Evolutionary conservation across 2,329 filamentous ascomycete genomes (phyloP).

Genomic region (Aspergillus pseudoterreus): DNA sequence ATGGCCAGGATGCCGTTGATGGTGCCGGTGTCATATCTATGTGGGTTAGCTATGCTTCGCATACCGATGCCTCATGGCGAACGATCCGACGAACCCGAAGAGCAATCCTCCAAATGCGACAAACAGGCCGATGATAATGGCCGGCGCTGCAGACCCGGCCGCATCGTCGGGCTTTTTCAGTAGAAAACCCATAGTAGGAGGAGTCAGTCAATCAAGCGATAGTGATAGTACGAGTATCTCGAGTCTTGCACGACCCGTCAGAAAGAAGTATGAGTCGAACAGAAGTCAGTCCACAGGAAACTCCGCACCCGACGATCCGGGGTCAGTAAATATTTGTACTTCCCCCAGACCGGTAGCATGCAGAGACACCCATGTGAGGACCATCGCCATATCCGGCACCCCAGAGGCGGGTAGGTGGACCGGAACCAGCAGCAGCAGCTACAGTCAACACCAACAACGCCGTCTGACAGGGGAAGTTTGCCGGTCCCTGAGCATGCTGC

Average conservation of each 20-base stretch:
- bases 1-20: conserved; percentile 53
- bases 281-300: background rate
- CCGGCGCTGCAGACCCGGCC: conserved; percentile 45
- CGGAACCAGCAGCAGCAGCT: conserved; percentile 4
- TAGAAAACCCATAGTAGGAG: conserved; percentile 37
- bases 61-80: background rate
- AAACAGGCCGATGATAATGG: conserved; percentile 55
- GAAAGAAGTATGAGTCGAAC: background rate
- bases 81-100: conserved; percentile 49
- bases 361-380: background rate
- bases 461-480: too few species aligned
- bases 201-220: background rate
- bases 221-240: background rate
- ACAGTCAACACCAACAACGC: background rate
- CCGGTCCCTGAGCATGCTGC: too few species aligned
- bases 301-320: background rate
- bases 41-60: background rate
- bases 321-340: conserved; percentile 3
- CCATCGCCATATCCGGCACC: conserved; percentile 8
- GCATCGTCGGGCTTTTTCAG: conserved; percentile 46
- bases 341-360: background rate
- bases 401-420: background rate
- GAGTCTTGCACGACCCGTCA: background rate
- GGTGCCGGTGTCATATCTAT: conserved; percentile 51
- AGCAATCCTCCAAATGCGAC: conserved; percentile 58